Evolutionary conservation across 2,329 filamentous ascomycete genomes (phyloP), one percentile per base, ranked within the genome.

Genomic region (Mycosphaerelloides madeirae): DNA sequence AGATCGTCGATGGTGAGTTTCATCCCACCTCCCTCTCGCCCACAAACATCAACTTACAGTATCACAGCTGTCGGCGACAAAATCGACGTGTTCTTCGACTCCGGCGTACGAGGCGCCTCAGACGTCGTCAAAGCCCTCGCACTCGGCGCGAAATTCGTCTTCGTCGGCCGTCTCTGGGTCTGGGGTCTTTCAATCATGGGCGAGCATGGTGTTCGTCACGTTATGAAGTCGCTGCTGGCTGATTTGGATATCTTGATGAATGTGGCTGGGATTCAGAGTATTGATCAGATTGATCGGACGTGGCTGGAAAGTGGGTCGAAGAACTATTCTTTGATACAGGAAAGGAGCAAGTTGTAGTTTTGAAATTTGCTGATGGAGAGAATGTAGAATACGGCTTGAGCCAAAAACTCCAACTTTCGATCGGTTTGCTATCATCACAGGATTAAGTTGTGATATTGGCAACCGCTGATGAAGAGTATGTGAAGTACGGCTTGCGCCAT

Each of bases 241-340:
- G 79, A 83, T 43, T 71, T 83, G 28, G 78, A 83, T 58, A 81
- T 82, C 33, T 48, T 80, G 45, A 76, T 83, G 72, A 78, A 76
- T 38, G 75, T 80, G 2, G 74, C 70, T 14, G 79, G 80, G 0
- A 77, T 75, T 48, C 72, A 73, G 37, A 71, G 66, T 31, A 61
- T 82, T 2, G 65, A 67, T 1, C 72, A 79, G 43, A 77, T 83
- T 44, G 68, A 75, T 36, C 63, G 67, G 20, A 56, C 49, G 9
- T 57, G 61, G 34, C 31, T 68, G 32, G 57, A 62, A 36, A 59
- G 54, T 41, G 49, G 57, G 37, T 46, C 53, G 20, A 55, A 52
- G 44, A 48, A 43, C 16, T 54, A 57, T 18, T 48, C 46, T 3
- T 37, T 60, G 38, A 48, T 61, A 19, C 48, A 47, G 16, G 57